Percentiles rank a stretch among this genome's conserved stretches.
Evolutionary conservation across 495 filamentous ascomycete genomes (phyloP).

Genomic region (Pyrenula massariospora): DNA sequence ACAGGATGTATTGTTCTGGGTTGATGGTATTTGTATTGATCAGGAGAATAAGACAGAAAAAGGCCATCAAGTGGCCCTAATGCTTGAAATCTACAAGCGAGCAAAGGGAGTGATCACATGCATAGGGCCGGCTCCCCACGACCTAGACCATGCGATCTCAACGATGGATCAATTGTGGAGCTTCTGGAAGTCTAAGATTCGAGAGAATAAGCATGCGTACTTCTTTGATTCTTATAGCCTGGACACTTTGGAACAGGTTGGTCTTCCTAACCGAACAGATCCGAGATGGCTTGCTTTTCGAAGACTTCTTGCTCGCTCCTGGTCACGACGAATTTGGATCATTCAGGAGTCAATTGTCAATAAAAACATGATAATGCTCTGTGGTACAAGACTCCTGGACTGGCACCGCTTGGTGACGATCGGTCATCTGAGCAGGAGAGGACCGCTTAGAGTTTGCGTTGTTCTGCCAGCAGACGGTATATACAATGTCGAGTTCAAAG

Average conservation of each 20-base stretch:
- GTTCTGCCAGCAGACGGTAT: background rate
- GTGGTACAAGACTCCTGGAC: background rate
- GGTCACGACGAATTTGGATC: background rate
- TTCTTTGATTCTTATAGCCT: background rate
- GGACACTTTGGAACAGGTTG: background rate
- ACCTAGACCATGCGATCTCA: background rate
- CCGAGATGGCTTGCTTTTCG: background rate
- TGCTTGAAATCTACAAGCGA: constrained; percentile 6
- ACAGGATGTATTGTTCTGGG: constrained; percentile 9
- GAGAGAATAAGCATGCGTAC: too few species aligned
- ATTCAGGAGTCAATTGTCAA: background rate
- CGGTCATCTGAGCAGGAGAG: background rate
- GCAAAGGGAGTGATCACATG: background rate
- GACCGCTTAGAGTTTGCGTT: background rate
- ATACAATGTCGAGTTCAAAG: background rate
- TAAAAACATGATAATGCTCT: background rate
- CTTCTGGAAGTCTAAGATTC: too few species aligned
- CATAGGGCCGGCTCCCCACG: background rate
- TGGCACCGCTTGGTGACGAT: background rate
- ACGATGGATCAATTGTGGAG: background rate
- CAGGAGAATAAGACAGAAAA: constrained; percentile 6
- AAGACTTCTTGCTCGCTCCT: background rate
- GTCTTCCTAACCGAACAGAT: background rate
- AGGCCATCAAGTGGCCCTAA: constrained; percentile 5
- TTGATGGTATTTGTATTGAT: constrained; percentile 9